A percentile compares a stretch with the other conserved stretches of the same genome.
These are phyloP conservation scores for Globisporangium paddicum DNA, from an alignment of 352 stramenopile species.

Conservation along the genomic window DNA sequence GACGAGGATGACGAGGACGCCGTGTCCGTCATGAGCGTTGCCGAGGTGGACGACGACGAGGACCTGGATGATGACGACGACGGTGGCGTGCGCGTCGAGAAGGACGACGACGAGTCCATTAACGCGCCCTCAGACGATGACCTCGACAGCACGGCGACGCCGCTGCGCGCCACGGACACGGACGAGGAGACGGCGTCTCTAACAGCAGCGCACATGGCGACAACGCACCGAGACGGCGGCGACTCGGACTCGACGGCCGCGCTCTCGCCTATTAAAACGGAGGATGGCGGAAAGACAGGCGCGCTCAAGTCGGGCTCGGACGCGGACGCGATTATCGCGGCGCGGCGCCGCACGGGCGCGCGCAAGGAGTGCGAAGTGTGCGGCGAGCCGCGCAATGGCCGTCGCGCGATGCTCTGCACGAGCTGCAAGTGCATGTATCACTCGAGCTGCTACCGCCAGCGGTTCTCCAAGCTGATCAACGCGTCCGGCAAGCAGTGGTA, in stretches of 20 bases:
- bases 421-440: constrained; percentile 85
- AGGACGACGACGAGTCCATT: constrained; percentile 72
- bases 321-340: constrained; percentile 62
- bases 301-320: constrained; percentile 55
- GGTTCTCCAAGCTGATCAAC: constrained; percentile 65
- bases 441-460: constrained; percentile 78
- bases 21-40: constrained; percentile 9
- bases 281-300: constrained; percentile 6
- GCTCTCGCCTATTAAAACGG: constrained; percentile 17
- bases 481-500: constrained; percentile 68
- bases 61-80: constrained; percentile 37
- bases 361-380: constrained; percentile 74
- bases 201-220: neutral
- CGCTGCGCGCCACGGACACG: constrained; percentile 30
- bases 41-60: constrained; percentile 14
- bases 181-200: constrained; percentile 37
- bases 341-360: constrained; percentile 54
- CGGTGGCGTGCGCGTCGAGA: constrained; percentile 57
- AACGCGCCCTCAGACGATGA: constrained; percentile 75
- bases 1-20: constrained; percentile 29
- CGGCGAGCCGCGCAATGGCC: constrained; percentile 65
- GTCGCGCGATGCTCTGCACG: constrained; percentile 70
- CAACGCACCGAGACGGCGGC: neutral
- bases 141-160: constrained; percentile 59
- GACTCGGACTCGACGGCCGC: constrained; percentile 32